Percentiles rank a stretch among this genome's conserved stretches.
These are phyloP conservation scores for Piedraia hortae DNA, from an alignment of 2,329 filamentous ascomycete genomes.

Conservation along the genomic window DNA sequence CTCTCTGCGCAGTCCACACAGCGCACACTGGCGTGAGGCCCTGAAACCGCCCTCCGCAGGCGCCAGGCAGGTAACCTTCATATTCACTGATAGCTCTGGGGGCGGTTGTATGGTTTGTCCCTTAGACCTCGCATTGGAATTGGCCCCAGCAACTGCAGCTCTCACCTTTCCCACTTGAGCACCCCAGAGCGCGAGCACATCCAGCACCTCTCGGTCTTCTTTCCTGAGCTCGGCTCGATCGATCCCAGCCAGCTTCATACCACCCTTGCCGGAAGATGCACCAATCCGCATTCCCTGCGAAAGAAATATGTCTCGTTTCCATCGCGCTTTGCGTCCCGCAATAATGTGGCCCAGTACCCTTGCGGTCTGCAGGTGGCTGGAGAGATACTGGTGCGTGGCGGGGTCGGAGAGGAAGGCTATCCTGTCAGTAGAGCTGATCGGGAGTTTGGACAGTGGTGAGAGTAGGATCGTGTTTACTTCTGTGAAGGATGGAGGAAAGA, in stretches of 20 bases:
- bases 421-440: slow-evolving; percentile 26
- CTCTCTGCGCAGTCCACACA: slow-evolving; percentile 71
- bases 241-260: slow-evolving; percentile 76
- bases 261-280: slow-evolving; percentile 38
- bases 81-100: slow-evolving; percentile 43
- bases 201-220: slow-evolving; percentile 62
- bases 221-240: slow-evolving; percentile 59
- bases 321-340: slow-evolving; percentile 58
- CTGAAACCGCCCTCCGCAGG: slow-evolving; percentile 37
- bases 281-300: slow-evolving; percentile 72
- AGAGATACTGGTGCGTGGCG: slow-evolving; percentile 33
- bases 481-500: slow-evolving; percentile 45
- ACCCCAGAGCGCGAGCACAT: slow-evolving; percentile 50
- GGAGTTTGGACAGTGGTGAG: slow-evolving; percentile 26
- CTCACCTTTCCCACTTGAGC: slow-evolving; percentile 48
- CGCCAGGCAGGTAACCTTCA: slow-evolving; percentile 37
- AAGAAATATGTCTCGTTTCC: slow-evolving; percentile 69
- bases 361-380: slow-evolving; percentile 33
- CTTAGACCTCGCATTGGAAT: not conserved
- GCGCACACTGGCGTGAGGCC: slow-evolving; percentile 46
- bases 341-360: slow-evolving; percentile 53
- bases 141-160: slow-evolving; percentile 36
- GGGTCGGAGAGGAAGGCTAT: slow-evolving; percentile 33
- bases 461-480: slow-evolving; percentile 37
- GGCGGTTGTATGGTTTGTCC: slow-evolving; percentile 6